Conservation (phyloP, 345 rosid genomes). For the Bruguiera gymnorhiza region DNA sequence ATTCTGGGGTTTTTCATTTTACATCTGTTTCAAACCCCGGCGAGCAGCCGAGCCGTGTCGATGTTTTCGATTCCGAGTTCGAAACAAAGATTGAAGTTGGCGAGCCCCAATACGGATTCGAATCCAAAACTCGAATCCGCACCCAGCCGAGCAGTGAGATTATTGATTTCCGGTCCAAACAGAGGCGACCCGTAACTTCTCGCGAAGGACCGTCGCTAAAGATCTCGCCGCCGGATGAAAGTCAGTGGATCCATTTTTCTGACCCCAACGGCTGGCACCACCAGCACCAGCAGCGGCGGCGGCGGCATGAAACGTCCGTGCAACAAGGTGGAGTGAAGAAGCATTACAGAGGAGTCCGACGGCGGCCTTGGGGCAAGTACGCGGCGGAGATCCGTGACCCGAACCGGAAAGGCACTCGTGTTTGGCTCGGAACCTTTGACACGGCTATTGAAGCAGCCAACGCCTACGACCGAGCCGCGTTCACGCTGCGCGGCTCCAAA, state of each 20-base stretch:
- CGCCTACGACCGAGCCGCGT: conserved; percentile 85
- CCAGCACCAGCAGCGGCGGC: conserved; percentile 7
- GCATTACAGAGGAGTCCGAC: conserved; percentile 88
- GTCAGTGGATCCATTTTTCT: conserved; percentile 52
- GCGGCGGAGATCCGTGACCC: conserved; percentile 99
- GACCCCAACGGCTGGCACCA: not conserved
- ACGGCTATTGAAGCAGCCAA: conserved; percentile 76
- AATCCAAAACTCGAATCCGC: not conserved
- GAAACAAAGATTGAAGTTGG: conserved; percentile 36
- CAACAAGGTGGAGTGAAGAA: conserved; percentile 24
- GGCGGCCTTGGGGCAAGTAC: conserved; percentile 92
- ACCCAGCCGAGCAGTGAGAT: not conserved
- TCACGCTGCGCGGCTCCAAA: conserved; percentile 70
- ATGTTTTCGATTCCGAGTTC: conserved; percentile 32
- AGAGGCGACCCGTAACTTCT: not conserved
- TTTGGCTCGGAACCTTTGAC: conserved; percentile 92
- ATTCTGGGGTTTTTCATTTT: not conserved
- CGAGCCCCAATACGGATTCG: not conserved
- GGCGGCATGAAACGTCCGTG: conserved; percentile 8
- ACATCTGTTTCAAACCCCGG: not conserved
- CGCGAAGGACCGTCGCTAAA: conserved; percentile 35
- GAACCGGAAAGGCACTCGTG: conserved; percentile 56
- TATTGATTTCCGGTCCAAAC: conserved; percentile 26
- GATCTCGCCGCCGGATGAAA: conserved; percentile 46
- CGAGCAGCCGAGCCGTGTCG: conserved; percentile 4